These are phyloP conservation scores for Brasilioporus rufonigricans DNA, from an alignment of 768 basidiomycete genomes.

Conservation along the genomic window DNA sequence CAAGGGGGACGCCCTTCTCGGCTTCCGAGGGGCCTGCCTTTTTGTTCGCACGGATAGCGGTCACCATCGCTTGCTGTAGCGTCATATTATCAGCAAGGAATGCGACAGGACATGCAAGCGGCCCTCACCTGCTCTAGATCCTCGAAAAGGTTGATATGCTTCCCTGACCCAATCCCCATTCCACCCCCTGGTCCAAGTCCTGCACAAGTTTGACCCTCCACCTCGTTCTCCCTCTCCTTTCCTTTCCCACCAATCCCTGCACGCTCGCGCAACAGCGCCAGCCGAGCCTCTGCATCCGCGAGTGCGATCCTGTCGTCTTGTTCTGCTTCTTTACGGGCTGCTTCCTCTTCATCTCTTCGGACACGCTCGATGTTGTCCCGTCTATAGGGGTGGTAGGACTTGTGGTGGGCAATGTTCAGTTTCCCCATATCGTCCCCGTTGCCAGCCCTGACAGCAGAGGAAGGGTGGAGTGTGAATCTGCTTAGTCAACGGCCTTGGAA, in stretches of 20 bases:
- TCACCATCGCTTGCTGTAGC: slow-evolving; percentile 42
- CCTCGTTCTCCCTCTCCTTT: slow-evolving; percentile 34
- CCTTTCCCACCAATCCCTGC: slow-evolving; percentile 46
- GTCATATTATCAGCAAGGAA: neutral
- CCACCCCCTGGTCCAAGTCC: neutral
- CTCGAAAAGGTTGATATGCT: slow-evolving; percentile 83
- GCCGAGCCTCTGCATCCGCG: slow-evolving; percentile 80
- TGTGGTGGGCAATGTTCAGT: slow-evolving; percentile 88
- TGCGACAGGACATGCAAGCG: neutral
- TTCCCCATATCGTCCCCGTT: slow-evolving; percentile 4
- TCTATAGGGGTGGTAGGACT: slow-evolving; percentile 86
- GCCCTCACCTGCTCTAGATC: slow-evolving; percentile 67
- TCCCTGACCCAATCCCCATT: slow-evolving; percentile 35
- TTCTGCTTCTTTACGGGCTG: slow-evolving; percentile 57
- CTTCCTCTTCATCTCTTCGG: slow-evolving; percentile 79
- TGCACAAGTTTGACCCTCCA: slow-evolving; percentile 20
- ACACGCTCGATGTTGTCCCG: slow-evolving; percentile 83
- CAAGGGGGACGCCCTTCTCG: slow-evolving; percentile 72
- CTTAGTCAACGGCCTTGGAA: slow-evolving; percentile 18
- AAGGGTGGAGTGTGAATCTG: neutral
- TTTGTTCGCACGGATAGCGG: slow-evolving; percentile 48
- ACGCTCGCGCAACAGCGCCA: slow-evolving; percentile 59
- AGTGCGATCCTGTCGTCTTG: slow-evolving; percentile 72
- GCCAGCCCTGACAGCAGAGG: no score
- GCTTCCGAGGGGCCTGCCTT: slow-evolving; percentile 48